These are phyloP conservation scores for Ustanciosporium gigantosporum DNA, from an alignment of 1,284 basidiomycete species.

Conservation along the genomic window DNA sequence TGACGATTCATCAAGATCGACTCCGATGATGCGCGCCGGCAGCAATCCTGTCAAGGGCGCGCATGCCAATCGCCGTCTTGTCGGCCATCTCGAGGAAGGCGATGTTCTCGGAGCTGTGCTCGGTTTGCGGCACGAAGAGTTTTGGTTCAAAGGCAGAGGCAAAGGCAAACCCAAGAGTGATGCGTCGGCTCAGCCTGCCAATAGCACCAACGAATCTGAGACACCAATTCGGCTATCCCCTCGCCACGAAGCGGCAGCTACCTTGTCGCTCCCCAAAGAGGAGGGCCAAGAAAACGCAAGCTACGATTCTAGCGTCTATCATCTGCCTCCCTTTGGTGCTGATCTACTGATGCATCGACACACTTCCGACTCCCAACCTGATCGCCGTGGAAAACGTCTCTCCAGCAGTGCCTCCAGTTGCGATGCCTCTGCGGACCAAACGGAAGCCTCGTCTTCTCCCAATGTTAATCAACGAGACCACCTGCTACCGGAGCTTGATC, in stretches of 20 bases:
- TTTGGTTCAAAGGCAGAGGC: slow-evolving; percentile 9
- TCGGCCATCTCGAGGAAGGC: slow-evolving; percentile 37
- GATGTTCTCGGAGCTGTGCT: slow-evolving; percentile 53
- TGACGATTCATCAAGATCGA: background rate
- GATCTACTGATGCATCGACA: background rate
- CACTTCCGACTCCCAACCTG: background rate
- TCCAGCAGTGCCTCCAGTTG: slow-evolving; percentile 16
- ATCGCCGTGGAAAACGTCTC: slow-evolving; percentile 3
- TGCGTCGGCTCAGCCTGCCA: background rate
- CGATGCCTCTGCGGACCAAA: background rate
- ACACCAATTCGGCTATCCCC: background rate
- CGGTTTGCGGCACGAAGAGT: slow-evolving; percentile 35
- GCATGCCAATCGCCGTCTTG: slow-evolving; percentile 12
- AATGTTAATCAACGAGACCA: background rate
- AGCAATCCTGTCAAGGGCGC: slow-evolving; percentile 30
- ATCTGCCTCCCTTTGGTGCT: background rate
- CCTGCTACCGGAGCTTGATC: slow-evolving; percentile 24
- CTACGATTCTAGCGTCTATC: background rate
- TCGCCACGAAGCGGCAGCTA: background rate
- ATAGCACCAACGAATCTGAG: background rate
- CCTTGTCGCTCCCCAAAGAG: background rate
- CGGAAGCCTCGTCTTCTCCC: background rate
- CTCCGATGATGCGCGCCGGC: slow-evolving; percentile 20
- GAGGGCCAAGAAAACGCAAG: background rate
- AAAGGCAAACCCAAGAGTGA: background rate